Base-by-base conservation (phyloP, 352 stramenopile species). In the Globisporangium rhizosaccharum region DNA sequence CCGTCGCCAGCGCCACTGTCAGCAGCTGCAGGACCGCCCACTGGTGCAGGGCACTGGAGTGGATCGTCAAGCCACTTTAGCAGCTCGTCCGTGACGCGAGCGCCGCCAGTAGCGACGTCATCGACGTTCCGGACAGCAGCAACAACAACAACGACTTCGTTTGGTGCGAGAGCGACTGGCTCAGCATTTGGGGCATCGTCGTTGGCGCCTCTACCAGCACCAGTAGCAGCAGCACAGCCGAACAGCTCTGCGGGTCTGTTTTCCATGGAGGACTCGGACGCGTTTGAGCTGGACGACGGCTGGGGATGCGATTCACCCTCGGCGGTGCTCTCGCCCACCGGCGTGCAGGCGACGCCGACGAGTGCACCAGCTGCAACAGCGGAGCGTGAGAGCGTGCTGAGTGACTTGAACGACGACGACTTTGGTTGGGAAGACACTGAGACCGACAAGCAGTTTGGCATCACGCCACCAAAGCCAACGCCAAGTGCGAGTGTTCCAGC, bases 261-360 rank as follows among this genome's bases (percentile, higher is more conserved):
- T 54, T 86, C 79, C 17, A 93, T 93, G 77, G 82, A 90, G 42
- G 76, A 87, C 30, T 47, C 67, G 11, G 81, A 91, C 41, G 58
- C 79, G 30, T 85, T 88, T 42, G 83, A 67, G 57, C 59, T 62
- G 17, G 78, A 89, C 50, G 83, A 93, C 41, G 81, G 74, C 2
- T 93, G 83, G 83, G 72, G 81, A 6, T 78, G 73, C 33, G 81
- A 90, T 61, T 93, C 81, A 44, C 83, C 76, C 7, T 86, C 83
- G 23, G 70, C 72, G 3, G 81, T 92, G 60, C 66, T 92, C 15
- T 86, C 81, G 51, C 83, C 76, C 2, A 76, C 81, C 9, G 70
- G 66, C 11, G 79, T 82, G 56, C 64, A 87, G 18, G 82, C 75
- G 14, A 71, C 72, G 15, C 61, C 73, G 42, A 59, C 47, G 60